phyloP scores from a whole-genome alignment of 73 alveolate species.

The Paramecium octaurelia region DNA sequence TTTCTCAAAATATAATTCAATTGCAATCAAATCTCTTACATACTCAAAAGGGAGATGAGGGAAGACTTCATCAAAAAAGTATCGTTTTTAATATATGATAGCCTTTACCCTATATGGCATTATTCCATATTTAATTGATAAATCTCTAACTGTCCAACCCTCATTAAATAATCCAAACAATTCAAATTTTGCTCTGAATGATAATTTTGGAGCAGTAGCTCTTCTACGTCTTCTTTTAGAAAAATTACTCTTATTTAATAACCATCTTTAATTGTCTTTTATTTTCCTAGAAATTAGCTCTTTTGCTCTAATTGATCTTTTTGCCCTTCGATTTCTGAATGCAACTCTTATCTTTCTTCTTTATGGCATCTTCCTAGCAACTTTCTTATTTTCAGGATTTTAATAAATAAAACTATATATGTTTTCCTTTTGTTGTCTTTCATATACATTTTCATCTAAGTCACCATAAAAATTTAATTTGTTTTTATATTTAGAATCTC shows the following conservation, averaged over 20 bases:
- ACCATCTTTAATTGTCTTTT: neutral
- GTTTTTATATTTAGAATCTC: neutral
- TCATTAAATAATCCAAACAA: constrained; percentile 61
- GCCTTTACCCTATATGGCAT: constrained; percentile 82
- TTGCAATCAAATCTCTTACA: constrained; percentile 63
- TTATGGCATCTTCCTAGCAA: neutral
- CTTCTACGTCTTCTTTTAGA: neutral
- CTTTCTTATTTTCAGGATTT: neutral
- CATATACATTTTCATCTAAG: neutral
- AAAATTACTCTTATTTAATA: neutral
- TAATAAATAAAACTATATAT: neutral
- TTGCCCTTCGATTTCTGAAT: neutral
- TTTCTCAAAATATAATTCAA: constrained; percentile 61
- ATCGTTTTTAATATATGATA: constrained; percentile 61
- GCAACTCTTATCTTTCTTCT: neutral
- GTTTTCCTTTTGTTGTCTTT: neutral
- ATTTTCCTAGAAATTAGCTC: neutral
- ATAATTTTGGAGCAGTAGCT: constrained; percentile 58
- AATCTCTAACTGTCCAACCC: constrained; percentile 73
- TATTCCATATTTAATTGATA: constrained; percentile 72
- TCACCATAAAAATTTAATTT: neutral
- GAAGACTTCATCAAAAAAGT: constrained; percentile 71
- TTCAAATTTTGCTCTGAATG: constrained; percentile 71
- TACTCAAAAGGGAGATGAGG: constrained; percentile 72
- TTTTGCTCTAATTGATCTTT: neutral